A percentile compares a stretch with the other conserved stretches of the same genome.
These are phyloP conservation scores for Colletotrichum plurivorum DNA, from an alignment of 2,329 filamentous ascomycete species.

Conservation along the genomic window DNA sequence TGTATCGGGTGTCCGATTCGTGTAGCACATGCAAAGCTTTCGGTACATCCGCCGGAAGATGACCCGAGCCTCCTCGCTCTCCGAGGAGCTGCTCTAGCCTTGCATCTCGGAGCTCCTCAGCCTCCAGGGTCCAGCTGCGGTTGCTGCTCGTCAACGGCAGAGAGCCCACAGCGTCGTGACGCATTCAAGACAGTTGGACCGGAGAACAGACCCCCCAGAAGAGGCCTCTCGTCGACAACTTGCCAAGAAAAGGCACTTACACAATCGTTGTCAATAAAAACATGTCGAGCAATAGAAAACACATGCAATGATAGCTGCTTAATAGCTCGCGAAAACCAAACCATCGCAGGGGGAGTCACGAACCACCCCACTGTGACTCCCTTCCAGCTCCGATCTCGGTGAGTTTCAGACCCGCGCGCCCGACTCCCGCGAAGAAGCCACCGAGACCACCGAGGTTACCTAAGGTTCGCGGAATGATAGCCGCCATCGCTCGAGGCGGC, in stretches of 20 bases:
- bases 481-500: background rate
- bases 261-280: conserved; percentile 20
- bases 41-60: background rate
- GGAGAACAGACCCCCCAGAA: too few relatives aligned
- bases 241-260: background rate
- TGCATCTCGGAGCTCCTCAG: background rate
- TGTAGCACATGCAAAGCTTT: background rate
- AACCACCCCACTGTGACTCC: conserved; percentile 22
- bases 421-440: conserved; percentile 22
- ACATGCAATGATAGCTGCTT: background rate
- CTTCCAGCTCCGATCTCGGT: conserved; percentile 33
- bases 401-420: conserved; percentile 18
- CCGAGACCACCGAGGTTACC: conserved; percentile 11
- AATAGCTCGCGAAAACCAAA: conserved; percentile 21
- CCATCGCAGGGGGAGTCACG: background rate
- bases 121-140: background rate
- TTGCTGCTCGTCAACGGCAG: background rate
- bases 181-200: background rate
- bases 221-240: background rate
- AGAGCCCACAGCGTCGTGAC: background rate
- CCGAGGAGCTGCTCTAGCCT: background rate
- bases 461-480: background rate
- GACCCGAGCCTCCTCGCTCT: background rate
- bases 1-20: background rate
- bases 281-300: conserved; percentile 5